Percentiles rank a stretch among this genome's conserved stretches.
Evolutionary conservation across 352 stramenopile genomes (phyloP).

Genomic region (Lagenidium giganteum): DNA sequence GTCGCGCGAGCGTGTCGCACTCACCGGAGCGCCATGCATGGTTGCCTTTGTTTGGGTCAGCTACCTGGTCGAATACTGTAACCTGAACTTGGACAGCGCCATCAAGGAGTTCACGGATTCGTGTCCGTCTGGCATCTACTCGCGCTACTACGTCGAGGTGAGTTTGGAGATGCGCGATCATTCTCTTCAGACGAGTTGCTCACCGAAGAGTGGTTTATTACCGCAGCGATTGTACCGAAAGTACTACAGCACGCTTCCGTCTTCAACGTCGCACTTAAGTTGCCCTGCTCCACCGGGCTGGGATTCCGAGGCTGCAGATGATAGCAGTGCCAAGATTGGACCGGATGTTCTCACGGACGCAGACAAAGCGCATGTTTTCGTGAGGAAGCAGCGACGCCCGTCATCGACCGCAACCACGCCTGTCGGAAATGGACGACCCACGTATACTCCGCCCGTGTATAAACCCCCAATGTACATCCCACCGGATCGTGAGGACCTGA

Average conservation of each 20-base stretch:
- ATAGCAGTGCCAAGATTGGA: conserved; percentile 39
- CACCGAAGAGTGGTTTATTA: too few species aligned
- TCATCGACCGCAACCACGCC: conserved; percentile 11
- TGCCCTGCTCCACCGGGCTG: conserved; percentile 58
- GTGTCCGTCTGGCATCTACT: conserved; percentile 60
- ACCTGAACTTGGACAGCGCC: conserved; percentile 50
- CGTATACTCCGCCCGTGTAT: conserved; percentile 42
- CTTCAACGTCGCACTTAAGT: conserved; percentile 34
- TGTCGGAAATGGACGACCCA: conserved; percentile 19
- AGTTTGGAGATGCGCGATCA: neutral
- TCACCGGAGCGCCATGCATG: too few species aligned
- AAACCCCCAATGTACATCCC: conserved; percentile 71
- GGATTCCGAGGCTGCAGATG: conserved; percentile 39
- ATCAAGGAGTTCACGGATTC: conserved; percentile 56
- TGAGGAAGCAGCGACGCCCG: conserved; percentile 28
- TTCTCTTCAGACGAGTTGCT: conserved; percentile 2
- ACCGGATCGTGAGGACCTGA: conserved; percentile 45
- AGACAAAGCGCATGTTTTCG: conserved; percentile 57
- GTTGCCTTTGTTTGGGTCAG: conserved; percentile 16
- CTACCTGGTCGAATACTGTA: conserved; percentile 70
- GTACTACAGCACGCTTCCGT: conserved; percentile 69
- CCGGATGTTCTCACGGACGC: conserved; percentile 62
- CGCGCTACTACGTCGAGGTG: conserved; percentile 62
- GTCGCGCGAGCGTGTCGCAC: too few species aligned
- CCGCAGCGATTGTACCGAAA: conserved; percentile 74